Conservation (phyloP, 805 yeast genomes). For the Cyberlindnera subsufficiens region DNA sequence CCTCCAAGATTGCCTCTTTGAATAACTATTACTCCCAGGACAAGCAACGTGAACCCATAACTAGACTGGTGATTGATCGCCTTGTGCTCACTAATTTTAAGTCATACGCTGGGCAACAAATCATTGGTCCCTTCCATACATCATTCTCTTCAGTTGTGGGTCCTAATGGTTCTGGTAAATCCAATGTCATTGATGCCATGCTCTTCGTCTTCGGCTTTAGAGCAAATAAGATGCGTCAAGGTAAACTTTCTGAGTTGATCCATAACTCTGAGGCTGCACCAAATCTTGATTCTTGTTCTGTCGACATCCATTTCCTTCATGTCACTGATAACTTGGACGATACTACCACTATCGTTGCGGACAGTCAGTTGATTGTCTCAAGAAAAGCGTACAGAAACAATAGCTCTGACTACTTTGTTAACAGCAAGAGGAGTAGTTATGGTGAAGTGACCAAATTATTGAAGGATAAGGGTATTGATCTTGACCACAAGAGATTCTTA, state of each 20-base stretch:
- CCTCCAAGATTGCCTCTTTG: slow-evolving; percentile 27
- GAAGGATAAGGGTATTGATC: slow-evolving; percentile 80
- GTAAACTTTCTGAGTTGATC: slow-evolving; percentile 85
- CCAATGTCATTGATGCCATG: slow-evolving; percentile 94
- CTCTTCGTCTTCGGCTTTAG: slow-evolving; percentile 95
- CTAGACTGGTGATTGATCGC: slow-evolving; percentile 70
- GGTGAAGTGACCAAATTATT: slow-evolving; percentile 72
- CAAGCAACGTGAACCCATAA: slow-evolving; percentile 29
- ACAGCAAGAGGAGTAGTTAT: slow-evolving; percentile 64
- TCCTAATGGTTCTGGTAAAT: slow-evolving; percentile 97
- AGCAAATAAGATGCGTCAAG: slow-evolving; percentile 95
- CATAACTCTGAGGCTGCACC: slow-evolving; percentile 81
- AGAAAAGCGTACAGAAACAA: slow-evolving; percentile 77
- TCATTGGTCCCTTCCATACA: slow-evolving; percentile 89
- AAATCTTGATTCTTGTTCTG: slow-evolving; percentile 69
- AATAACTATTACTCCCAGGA: slow-evolving; percentile 22
- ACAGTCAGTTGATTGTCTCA: slow-evolving; percentile 57
- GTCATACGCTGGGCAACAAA: slow-evolving; percentile 90
- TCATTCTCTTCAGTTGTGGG: slow-evolving; percentile 97
- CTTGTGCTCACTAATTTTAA: slow-evolving; percentile 81
- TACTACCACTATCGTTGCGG: slow-evolving; percentile 40
- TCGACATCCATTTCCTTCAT: slow-evolving; percentile 81
- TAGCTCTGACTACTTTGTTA: slow-evolving; percentile 71
- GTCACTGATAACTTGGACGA: slow-evolving; percentile 57
- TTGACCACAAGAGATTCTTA: slow-evolving; percentile 90